Percentiles rank a stretch among this genome's conserved stretches.
Evolutionary conservation across 2,329 filamentous ascomycete genomes (phyloP).

Genomic region (Aspergillus ibericus): DNA sequence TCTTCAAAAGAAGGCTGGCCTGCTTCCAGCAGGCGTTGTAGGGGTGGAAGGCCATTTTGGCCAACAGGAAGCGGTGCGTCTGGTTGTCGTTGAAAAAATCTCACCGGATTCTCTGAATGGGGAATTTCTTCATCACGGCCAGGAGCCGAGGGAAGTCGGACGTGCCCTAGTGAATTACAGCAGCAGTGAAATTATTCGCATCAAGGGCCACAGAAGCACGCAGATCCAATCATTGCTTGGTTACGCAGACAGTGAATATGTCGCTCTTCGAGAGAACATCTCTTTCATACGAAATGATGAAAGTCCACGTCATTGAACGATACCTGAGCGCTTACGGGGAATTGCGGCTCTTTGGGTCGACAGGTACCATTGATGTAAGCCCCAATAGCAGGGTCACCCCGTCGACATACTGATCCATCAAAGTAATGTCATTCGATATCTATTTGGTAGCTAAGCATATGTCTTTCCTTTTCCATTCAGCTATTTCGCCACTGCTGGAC

Average conservation of each 20-base stretch:
- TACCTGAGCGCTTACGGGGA: not conserved
- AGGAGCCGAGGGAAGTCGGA: constrained; percentile 70
- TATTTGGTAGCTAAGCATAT: not conserved
- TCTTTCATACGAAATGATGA: constrained; percentile 61
- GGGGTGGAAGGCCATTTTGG: constrained; percentile 85
- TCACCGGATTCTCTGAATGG: constrained; percentile 43
- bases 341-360: not conserved
- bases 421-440: not conserved
- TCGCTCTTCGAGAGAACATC: constrained; percentile 84
- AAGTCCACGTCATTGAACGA: constrained; percentile 4
- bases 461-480: not conserved
- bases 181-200: constrained; percentile 76
- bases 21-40: constrained; percentile 87
- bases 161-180: constrained; percentile 91
- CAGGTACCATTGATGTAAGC: not conserved
- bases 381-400: not conserved
- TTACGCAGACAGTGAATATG: constrained; percentile 93
- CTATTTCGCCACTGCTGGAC: not conserved
- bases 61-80: constrained; percentile 86
- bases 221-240: constrained; percentile 80
- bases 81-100: constrained; percentile 73
- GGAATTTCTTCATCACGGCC: constrained; percentile 39
- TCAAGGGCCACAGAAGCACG: constrained; percentile 78
- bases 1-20: constrained; percentile 76
- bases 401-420: not conserved